phyloP scores from a whole-genome alignment of 495 filamentous ascomycete species.

The Penicillium nucicola region DNA sequence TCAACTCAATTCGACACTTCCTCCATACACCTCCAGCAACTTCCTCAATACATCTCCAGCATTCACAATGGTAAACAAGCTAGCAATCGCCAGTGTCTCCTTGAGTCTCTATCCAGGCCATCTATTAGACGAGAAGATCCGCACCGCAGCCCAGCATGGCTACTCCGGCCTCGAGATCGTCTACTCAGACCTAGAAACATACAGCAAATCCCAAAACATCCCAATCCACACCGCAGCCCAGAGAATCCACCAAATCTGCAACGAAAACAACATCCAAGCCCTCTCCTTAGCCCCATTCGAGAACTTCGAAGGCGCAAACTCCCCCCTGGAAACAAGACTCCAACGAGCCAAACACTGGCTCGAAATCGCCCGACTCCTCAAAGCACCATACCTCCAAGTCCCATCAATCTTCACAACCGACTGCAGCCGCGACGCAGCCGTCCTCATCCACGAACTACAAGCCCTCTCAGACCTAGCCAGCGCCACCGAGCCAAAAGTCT shows the following conservation, averaged over 20 bases:
- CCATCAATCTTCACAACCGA: slow-evolving; percentile 59
- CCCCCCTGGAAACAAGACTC: slow-evolving; percentile 52
- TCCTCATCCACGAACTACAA: slow-evolving; percentile 60
- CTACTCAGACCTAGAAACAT: slow-evolving; percentile 61
- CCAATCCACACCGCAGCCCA: slow-evolving; percentile 54
- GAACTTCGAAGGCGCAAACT: slow-evolving; percentile 63
- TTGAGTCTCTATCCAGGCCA: slow-evolving; percentile 64
- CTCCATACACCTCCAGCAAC: neutral
- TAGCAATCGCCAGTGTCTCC: slow-evolving; percentile 59
- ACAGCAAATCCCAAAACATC: slow-evolving; percentile 34
- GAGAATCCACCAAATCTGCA: slow-evolving; percentile 50
- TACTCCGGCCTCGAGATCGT: slow-evolving; percentile 68
- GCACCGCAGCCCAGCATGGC: slow-evolving; percentile 55
- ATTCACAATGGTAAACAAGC: slow-evolving; percentile 52
- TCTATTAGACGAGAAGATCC: slow-evolving; percentile 57
- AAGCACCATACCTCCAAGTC: slow-evolving; percentile 63
- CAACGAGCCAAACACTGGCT: slow-evolving; percentile 66
- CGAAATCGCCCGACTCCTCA: slow-evolving; percentile 52
- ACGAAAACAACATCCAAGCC: slow-evolving; percentile 48
- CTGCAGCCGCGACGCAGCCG: slow-evolving; percentile 47
- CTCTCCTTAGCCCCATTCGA: slow-evolving; percentile 70
- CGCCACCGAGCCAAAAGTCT: slow-evolving; percentile 45
- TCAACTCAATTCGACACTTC: neutral
- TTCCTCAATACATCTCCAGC: no score
- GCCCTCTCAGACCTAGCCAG: slow-evolving; percentile 55